Evolutionary conservation across 1,284 basidiomycete genomes (phyloP), one percentile per base, ranked within the genome.

Genomic region (Apiotrichum akiyoshidainum): DNA sequence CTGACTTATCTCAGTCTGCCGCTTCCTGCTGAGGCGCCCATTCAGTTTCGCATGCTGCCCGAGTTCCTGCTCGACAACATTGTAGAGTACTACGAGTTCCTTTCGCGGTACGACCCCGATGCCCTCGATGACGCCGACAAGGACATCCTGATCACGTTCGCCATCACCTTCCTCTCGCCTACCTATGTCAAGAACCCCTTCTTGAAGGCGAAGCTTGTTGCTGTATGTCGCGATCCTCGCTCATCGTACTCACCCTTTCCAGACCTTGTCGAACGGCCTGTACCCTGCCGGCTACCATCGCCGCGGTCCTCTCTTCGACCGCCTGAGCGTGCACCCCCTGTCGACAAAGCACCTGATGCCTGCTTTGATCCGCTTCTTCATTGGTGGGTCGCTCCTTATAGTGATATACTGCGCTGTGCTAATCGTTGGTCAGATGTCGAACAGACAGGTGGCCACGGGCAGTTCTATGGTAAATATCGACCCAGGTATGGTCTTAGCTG

Each of bases 121-220:
- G 88, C 87, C 55, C 84, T 97, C 39, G 87, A 90, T 61, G 77
- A 90, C 47, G 82, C 88, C 0, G 90, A 92, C 57, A 89, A 91
- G 79, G 86, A 86, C 33, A 93, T 94, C 67, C 80, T 99, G n/a
- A 81, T 98, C 64, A 85, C 87, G 0, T 99, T 98, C 77, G 85
- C 87, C 41, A 82, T 98, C 65, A 92, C 90, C 0, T 98, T 98
- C 83, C 81, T 99, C 56, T 88, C 89, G 9, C 96, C 92, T 8
- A 91, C 89, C 85, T 98, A 95, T 75, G 93, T 99, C 81, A 97
- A 96, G 80, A 99, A 99, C 67, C 96, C 96, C 0, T 98, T 96
- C 82, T 78, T 99, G 67, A 98, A 97, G 78, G 87, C 92, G n/a
- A 97, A 99, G 78, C 87, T 99, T 46, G 92, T 97, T 64, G 92